Conservation (phyloP, 352 stramenopile species). For the Phytophthora vignae region DNA sequence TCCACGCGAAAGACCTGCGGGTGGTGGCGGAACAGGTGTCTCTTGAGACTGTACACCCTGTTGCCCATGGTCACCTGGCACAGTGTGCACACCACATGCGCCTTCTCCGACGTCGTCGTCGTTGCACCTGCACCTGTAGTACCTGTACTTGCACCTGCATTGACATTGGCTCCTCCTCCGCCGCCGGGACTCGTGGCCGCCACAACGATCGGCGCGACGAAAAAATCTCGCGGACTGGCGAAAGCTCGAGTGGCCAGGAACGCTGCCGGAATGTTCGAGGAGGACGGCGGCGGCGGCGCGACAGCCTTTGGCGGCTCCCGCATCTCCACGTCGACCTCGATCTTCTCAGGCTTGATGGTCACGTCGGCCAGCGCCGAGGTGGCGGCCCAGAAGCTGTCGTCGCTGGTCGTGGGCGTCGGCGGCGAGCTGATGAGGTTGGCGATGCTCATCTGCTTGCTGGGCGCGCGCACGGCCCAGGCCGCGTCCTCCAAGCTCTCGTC, state of each 20-base stretch:
- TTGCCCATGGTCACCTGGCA: conserved; percentile 58
- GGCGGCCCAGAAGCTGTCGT: conserved; percentile 35
- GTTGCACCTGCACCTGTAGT: too few relatives aligned
- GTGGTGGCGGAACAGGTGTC: conserved; percentile 58
- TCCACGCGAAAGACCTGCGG: conserved; percentile 52
- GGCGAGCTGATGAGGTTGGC: conserved; percentile 51
- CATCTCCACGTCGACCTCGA: conserved; percentile 16
- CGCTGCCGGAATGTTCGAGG: conserved; percentile 48
- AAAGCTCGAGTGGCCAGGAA: conserved; percentile 58
- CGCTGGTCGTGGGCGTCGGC: conserved; percentile 34
- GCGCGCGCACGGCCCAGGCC: conserved; percentile 6
- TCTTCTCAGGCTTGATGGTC: conserved; percentile 39
- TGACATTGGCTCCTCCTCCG: too few relatives aligned
- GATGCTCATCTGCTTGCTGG: conserved; percentile 48
- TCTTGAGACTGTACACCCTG: conserved; percentile 55
- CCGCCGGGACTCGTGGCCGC: conserved; percentile 1
- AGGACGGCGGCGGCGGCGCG: conserved; percentile 6
- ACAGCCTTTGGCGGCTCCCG: conserved; percentile 1
- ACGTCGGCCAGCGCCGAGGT: conserved; percentile 34
- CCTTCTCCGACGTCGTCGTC: conserved; percentile 23
- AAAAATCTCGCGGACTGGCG: conserved; percentile 54
- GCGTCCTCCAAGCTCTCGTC: conserved; percentile 26
- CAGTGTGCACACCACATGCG: conserved; percentile 53
- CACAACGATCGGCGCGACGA: conserved; percentile 29
- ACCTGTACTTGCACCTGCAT: too few relatives aligned